Percentiles rank a stretch among this genome's conserved stretches.
phyloP scores from a whole-genome alignment of 305 asterid genomes.

The Lippia alba region DNA sequence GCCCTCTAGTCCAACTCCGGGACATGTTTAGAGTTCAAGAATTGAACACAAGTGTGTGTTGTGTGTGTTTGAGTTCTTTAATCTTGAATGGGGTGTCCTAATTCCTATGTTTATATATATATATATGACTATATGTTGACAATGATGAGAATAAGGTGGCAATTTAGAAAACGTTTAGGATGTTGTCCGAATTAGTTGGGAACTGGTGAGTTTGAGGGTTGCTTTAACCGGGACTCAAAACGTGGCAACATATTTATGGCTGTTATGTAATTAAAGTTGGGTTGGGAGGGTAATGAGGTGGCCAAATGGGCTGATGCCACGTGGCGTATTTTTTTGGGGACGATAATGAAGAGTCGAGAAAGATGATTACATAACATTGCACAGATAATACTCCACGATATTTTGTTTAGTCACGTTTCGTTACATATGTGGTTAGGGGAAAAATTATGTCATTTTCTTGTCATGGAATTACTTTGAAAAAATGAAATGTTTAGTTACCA shows the following conservation, averaged over 20 bases:
- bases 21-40: constrained; percentile 53
- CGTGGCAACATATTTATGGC: constrained; percentile 55
- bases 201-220: constrained; percentile 49
- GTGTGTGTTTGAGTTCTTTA: background rate
- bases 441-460: constrained; percentile 2
- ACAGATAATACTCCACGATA: constrained; percentile 8
- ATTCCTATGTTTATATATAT: constrained; percentile 1
- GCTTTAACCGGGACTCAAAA: constrained; percentile 56
- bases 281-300: constrained; percentile 38
- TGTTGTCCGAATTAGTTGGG: constrained; percentile 65
- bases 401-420: constrained; percentile 11
- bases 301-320: constrained; percentile 35
- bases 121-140: background rate
- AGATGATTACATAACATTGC: constrained; percentile 24
- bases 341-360: constrained; percentile 33
- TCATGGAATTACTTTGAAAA: background rate
- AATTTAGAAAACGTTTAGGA: constrained; percentile 12
- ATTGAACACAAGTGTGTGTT: constrained; percentile 25
- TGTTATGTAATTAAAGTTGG: constrained; percentile 22
- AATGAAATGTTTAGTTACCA: constrained; percentile 3
- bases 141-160: constrained; percentile 35
- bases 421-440: background rate
- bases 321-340: constrained; percentile 31
- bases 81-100: constrained; percentile 34
- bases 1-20: constrained; percentile 88